Evolutionary conservation across 345 rosid genomes (phyloP).

Genomic region (Geranium brycei): DNA sequence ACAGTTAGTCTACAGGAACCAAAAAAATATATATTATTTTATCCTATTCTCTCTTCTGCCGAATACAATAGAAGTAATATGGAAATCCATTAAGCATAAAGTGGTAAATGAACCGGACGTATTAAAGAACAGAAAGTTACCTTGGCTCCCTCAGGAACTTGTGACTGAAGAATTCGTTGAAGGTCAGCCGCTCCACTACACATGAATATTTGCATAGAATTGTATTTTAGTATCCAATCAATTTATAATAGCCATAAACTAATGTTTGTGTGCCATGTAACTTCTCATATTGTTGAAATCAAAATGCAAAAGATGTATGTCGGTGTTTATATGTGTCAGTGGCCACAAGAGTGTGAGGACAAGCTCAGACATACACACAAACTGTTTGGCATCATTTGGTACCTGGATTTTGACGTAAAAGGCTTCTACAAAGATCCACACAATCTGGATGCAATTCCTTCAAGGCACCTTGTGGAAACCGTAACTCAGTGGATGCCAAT

Average conservation of each 20-base stretch:
- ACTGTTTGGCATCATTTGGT: conserved; percentile 5
- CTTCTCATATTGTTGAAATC: not conserved
- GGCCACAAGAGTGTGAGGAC: not conserved
- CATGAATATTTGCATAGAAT: conserved; percentile 8
- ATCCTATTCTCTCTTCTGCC: not conserved
- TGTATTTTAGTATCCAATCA: not conserved
- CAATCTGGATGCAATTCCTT: conserved; percentile 59
- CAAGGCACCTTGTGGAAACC: conserved; percentile 45
- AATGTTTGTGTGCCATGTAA: not conserved
- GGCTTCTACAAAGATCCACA: conserved; percentile 59
- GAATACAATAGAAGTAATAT: not conserved
- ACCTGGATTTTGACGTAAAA: conserved; percentile 63
- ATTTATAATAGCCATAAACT: not conserved
- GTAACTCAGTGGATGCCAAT: conserved; percentile 53
- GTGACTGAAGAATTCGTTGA: conserved; percentile 67
- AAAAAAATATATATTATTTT: not conserved
- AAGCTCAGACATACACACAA: not conserved
- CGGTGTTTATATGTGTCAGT: not conserved
- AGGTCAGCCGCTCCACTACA: conserved; percentile 59
- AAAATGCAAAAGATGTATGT: not conserved
- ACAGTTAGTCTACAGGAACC: conserved; percentile 26
- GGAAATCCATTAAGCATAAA: not conserved
- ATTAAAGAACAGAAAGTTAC: conserved; percentile 21
- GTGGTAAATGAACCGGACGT: conserved; percentile 3
- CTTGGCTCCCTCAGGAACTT: conserved; percentile 44